These are phyloP conservation scores for Aspergillus novoparasiticus DNA, from an alignment of 2,329 filamentous ascomycete species.

Conservation along the genomic window DNA sequence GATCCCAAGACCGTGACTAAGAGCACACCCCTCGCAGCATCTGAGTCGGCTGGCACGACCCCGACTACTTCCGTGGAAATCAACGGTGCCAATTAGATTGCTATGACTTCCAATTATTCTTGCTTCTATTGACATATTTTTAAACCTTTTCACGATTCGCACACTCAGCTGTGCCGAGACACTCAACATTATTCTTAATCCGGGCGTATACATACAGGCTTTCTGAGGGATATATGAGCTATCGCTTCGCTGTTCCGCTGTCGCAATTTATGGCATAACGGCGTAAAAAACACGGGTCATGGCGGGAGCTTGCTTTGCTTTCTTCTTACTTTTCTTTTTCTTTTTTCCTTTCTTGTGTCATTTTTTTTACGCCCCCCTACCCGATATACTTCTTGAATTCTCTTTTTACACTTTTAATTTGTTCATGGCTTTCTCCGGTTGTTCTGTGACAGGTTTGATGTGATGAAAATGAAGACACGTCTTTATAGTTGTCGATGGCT, in stretches of 20 bases:
- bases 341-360: conserved; percentile 19
- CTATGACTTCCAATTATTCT: conserved; percentile 7
- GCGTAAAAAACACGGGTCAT: conserved; percentile 33
- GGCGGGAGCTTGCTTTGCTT: conserved; percentile 26
- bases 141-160: conserved; percentile 18
- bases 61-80: conserved; percentile 31
- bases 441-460: conserved; percentile 21
- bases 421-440: conserved; percentile 25
- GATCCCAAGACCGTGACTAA: conserved; percentile 38
- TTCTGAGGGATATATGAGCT: conserved; percentile 36
- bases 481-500: conserved; percentile 25
- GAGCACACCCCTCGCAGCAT: conserved; percentile 35
- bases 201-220: conserved; percentile 42
- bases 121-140: conserved; percentile 31
- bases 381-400: conserved; percentile 13
- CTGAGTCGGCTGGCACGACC: conserved; percentile 30
- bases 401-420: conserved; percentile 16
- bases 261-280: conserved; percentile 34
- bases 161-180: neutral
- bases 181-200: conserved; percentile 33
- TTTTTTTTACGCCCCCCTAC: conserved; percentile 15
- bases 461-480: conserved; percentile 28
- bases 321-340: conserved; percentile 14
- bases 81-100: conserved; percentile 26
- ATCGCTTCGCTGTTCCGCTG: conserved; percentile 22